Conservation (phyloP, 768 basidiomycete genomes). For the Tulasnella calospora region DNA sequence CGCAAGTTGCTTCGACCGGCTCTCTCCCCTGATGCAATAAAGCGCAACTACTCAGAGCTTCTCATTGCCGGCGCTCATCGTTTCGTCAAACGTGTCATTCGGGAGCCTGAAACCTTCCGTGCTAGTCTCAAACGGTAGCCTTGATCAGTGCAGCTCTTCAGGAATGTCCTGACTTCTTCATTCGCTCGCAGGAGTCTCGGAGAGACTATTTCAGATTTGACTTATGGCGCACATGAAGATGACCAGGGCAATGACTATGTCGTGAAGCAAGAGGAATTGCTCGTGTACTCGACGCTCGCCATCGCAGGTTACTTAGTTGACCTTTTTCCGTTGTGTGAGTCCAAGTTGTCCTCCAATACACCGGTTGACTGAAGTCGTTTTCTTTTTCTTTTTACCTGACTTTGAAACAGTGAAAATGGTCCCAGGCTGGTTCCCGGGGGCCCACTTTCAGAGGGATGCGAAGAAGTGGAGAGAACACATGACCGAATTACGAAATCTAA, state of each 20-base stretch:
- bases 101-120: not conserved
- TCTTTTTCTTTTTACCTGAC: not conserved
- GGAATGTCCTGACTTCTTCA: not conserved
- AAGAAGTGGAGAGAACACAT: not conserved
- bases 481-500: not conserved
- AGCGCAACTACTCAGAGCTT: not conserved
- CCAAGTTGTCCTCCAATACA: not conserved
- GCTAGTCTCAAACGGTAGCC: not conserved
- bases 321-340: not conserved
- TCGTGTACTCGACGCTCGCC: not conserved
- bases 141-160: not conserved
- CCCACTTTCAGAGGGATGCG: constrained; percentile 13
- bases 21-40: not conserved
- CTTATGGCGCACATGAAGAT: not conserved
- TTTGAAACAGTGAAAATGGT: constrained; percentile 4
- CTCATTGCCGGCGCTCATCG: not conserved
- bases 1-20: not conserved
- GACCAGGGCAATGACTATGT: not conserved
- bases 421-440: constrained; percentile 12
- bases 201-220: not conserved
- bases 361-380: too few species aligned
- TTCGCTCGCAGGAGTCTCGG: not conserved
- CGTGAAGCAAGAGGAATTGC: not conserved
- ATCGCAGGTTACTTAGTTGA: not conserved
- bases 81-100: not conserved